Conservation (phyloP, 1,139 yeast genomes). For the Geotrichum australiense region DNA sequence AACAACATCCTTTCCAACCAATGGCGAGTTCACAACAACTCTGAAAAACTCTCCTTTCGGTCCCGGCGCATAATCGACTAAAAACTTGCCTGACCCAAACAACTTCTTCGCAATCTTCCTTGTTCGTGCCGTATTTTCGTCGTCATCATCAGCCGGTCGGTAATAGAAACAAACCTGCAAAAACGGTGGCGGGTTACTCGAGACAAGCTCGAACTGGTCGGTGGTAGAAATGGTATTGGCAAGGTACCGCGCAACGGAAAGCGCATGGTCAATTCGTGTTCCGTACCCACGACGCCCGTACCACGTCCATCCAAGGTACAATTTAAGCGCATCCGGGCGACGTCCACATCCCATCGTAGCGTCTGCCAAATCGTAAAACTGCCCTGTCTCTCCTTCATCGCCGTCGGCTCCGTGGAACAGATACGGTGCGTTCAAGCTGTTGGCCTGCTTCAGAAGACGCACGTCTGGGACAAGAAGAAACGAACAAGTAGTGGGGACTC, state of each 20-base stretch:
- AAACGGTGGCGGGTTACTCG: constrained; percentile 60
- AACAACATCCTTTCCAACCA: constrained; percentile 37
- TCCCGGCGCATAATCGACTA: constrained; percentile 76
- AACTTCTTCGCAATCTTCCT: constrained; percentile 56
- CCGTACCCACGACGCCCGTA: constrained; percentile 54
- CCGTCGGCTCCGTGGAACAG: constrained; percentile 56
- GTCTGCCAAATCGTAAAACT: constrained; percentile 63
- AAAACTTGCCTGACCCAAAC: constrained; percentile 55
- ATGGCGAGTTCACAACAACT: constrained; percentile 77
- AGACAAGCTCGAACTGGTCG: constrained; percentile 46
- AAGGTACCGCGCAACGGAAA: constrained; percentile 54
- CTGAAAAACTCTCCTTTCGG: constrained; percentile 73
- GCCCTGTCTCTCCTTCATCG: constrained; percentile 29
- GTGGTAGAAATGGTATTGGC: constrained; percentile 38
- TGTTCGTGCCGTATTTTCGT: constrained; percentile 51
- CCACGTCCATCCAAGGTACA: constrained; percentile 76
- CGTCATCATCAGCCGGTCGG: constrained; percentile 39
- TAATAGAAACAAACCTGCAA: constrained; percentile 80
- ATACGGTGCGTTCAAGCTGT: constrained; percentile 74
- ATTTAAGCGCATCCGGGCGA: constrained; percentile 72
- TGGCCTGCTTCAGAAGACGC: constrained; percentile 57
- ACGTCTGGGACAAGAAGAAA: constrained; percentile 69
- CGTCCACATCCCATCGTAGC: constrained; percentile 95
- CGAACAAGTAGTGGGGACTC: constrained; percentile 85
- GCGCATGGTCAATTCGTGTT: constrained; percentile 66